Evolutionary conservation across 2,329 filamentous ascomycete genomes (phyloP), one percentile per base, ranked within the genome.

Genomic region (Verticillium nubilum): DNA sequence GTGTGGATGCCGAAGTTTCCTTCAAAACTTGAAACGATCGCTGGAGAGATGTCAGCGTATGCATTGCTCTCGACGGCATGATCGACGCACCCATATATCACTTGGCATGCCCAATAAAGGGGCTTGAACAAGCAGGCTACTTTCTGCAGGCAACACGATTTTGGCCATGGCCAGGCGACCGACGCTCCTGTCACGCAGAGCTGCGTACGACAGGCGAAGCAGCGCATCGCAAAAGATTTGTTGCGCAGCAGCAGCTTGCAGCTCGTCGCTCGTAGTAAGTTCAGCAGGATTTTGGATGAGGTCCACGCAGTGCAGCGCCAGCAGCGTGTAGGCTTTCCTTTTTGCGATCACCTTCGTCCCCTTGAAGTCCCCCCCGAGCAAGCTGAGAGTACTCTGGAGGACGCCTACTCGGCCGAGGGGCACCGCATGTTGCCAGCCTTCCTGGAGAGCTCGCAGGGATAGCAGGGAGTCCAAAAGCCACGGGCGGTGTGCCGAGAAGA

Each of bases 381-480:
- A n/a, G 4, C 17, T 29, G 2, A 57, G 37, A 7, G 56, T 57
- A 9, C 29, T 31, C 15, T 31, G 42, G 5, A 57, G 26, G 9
- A 42, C 47, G 4, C 26, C 56, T 15, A 52, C 10, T n/a, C 47
- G 56, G 4, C 19, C n/a, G 17, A 31, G 17, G 19, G 62, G 67
- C 56, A 52, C 59, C 25, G 65, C 37, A 42, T 67, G 58, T 37
- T 72, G 70, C 71, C 78, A 76, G 62, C 70, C 69, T 29, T 70
- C 73, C 60, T 78, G 76, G 12, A 73, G 67, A 23, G 72, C 66
- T 56, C 76, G 73, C 29, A 83, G 67, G 50, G 76, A 73, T 35
- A 79, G 71, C 62, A 78, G 70, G 6, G 74, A 74, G 65, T 85
- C 82, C 60, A 83, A 68, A 13, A 84, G 68, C 81, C 80, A 84